Evolutionary conservation across 1,284 basidiomycete genomes (phyloP), one percentile per base, ranked within the genome.

Genomic region (Vanrija pseudolonga): DNA sequence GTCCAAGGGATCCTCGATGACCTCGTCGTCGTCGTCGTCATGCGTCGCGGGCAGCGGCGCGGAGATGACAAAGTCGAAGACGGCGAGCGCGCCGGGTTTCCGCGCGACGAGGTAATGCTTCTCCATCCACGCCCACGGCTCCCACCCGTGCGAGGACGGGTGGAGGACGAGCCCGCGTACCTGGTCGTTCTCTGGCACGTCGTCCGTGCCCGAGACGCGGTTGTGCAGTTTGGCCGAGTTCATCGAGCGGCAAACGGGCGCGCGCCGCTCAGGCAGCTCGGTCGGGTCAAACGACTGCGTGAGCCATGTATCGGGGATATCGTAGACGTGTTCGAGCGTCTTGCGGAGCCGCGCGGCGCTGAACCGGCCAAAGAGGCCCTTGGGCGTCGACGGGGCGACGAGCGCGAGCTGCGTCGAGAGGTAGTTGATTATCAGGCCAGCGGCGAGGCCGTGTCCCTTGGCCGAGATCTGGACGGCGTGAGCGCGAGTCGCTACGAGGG

Each of bases 391-490:
- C 6, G 55, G 55, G 0, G 50, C 47, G n/a, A 56, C 44, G 18
- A 32, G 37, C 15, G 32, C 19, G 4, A 65, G 56, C 53, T 74
- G 73, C 11, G 58, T 57, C 17, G 60, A 51, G 11, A 74, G 57
- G 42, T 73, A 73, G 28, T 64, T 59, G 22, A 73, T 70, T 1
- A 72, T 60, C 28, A 76, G 53, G 9, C 67, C 63, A 0, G 72
- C 72, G 0, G 67, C 64, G 0, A 74, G 63, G 1, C 63, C 63
- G 53, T 76, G 73, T 12, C 71, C 73, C 24, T 69, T 49, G 26
- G 66, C 65, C 2, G 68, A 72, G 44, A 76, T 73, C 71, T 73
- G 54, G 37, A 23, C n/a, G 38, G 11, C 8, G 44, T 43, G 18
- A 51, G 26, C 18, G 6, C 22, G 18, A 14, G 18, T 6, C 40